These are phyloP conservation scores for Agrostemma githago DNA, from an alignment of 148 eudicot genomes.

Conservation along the genomic window DNA sequence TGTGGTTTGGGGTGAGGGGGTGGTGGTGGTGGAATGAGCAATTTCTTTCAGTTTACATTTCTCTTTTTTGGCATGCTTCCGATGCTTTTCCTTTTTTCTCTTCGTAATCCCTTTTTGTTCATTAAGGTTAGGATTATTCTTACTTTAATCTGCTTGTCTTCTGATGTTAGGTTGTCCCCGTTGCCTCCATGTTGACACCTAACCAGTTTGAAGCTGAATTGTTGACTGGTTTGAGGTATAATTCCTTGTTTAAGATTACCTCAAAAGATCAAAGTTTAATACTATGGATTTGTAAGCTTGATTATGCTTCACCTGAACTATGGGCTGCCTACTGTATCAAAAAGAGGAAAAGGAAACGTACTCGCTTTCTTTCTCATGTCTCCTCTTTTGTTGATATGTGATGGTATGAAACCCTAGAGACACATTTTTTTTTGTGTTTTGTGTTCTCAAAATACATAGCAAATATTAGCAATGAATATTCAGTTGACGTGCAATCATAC, in stretches of 20 bases:
- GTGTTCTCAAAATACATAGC: neutral
- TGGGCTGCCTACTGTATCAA: neutral
- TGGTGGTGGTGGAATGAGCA: neutral
- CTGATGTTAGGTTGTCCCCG: slow-evolving; percentile 74
- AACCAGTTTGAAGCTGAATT: slow-evolving; percentile 98
- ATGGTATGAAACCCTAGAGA: neutral
- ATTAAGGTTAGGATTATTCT: neutral
- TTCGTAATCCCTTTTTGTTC: neutral
- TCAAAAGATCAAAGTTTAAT: neutral
- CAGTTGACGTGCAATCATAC: neutral
- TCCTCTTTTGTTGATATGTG: neutral
- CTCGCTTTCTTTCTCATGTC: neutral
- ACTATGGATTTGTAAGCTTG: slow-evolving; percentile 2
- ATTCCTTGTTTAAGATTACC: slow-evolving; percentile 4
- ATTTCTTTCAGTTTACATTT: neutral
- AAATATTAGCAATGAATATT: neutral
- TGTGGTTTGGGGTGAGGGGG: no score
- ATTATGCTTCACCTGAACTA: neutral
- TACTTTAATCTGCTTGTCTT: slow-evolving; percentile 11
- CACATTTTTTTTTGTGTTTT: neutral
- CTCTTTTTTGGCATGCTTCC: neutral
- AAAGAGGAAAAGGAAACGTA: neutral
- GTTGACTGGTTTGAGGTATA: slow-evolving; percentile 78
- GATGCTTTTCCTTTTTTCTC: neutral
- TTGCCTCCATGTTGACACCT: slow-evolving; percentile 98